Conservation (phyloP, 1,284 basidiomycete genomes). For the Agroathelia rolfsii region DNA sequence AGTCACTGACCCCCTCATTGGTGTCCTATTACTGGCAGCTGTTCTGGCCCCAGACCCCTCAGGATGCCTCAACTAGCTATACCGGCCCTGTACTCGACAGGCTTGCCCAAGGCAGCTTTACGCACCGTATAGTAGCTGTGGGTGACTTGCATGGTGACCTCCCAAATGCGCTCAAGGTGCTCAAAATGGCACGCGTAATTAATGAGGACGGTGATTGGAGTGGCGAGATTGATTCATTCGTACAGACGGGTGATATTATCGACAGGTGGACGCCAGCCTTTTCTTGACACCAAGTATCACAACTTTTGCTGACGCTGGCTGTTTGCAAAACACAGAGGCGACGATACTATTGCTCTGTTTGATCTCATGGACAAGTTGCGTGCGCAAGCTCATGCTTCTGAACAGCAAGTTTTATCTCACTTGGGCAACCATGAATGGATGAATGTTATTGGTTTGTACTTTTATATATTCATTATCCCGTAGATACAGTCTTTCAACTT, state of each 20-base stretch:
- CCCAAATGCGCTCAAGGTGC: slow-evolving; percentile 59
- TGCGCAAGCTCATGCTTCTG: slow-evolving; percentile 56
- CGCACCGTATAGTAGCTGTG: slow-evolving; percentile 59
- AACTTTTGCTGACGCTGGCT: slow-evolving; percentile 3
- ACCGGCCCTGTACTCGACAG: too few relatives aligned
- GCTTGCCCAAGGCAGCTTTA: slow-evolving; percentile 15
- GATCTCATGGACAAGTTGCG: slow-evolving; percentile 74
- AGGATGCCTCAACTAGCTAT: too few relatives aligned
- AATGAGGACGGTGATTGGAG: slow-evolving; percentile 67
- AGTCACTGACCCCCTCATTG: too few relatives aligned
- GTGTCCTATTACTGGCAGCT: too few relatives aligned
- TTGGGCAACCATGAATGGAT: slow-evolving; percentile 91
- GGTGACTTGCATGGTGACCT: slow-evolving; percentile 79
- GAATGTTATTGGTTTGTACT: slow-evolving; percentile 67
- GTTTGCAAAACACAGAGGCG: slow-evolving; percentile 45
- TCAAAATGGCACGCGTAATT: slow-evolving; percentile 69
- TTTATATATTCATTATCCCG: neutral
- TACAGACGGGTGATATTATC: slow-evolving; percentile 92
- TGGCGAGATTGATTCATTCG: slow-evolving; percentile 71
- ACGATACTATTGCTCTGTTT: slow-evolving; percentile 80
- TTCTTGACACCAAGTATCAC: slow-evolving; percentile 5
- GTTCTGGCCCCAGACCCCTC: too few relatives aligned
- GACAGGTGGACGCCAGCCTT: slow-evolving; percentile 47
- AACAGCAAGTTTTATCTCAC: slow-evolving; percentile 67
- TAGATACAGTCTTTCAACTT: slow-evolving; percentile 4